Base-by-base conservation (phyloP, 148 eudicot genomes). In the Dysphania ambrosioides region DNA sequence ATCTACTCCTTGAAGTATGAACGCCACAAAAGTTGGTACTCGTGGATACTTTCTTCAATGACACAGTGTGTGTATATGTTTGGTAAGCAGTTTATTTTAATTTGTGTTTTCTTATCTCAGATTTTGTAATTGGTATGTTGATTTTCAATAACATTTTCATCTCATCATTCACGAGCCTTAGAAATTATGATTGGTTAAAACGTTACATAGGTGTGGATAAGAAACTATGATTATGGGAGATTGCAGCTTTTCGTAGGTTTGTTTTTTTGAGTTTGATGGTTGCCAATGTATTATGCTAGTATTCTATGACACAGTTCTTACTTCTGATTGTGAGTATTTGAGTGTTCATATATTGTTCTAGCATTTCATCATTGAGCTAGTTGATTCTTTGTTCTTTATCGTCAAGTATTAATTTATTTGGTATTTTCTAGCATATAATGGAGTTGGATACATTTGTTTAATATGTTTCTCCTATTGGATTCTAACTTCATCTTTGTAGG, bases 11-110 rank as follows among this genome's bases (percentile, higher is more conserved):
- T 94, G 58, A 94, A 60, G 93, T 94, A 94, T 35, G 97, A 94
- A 71, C 96, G 89, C 75, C 97, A 94, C 83, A 92, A 79, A 88
- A 94, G 97, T 79, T 94, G 98, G 98, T 94, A 95, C 78, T 95
- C 98, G 9, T 95, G 96, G 96, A 90, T 95, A 71, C 97, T 95
- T 60, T 88, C 97, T 72, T 95, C 98, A 55, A 81, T 95, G 75
- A 95, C 98, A 42, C 95, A 96, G 80, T 95, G 98, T 77, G 98
- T 95, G 70, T 94, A 94, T 75, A 94, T 94, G 98, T 94, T 94
- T 74, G 98, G 98, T 94, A 82, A 87, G 92, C 68, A 41, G n/a
- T n/a, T n/a, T n/a, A n/a, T n/a, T n/a, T n/a, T n/a, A n/a, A n/a
- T n/a, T n/a, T n/a, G n/a, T n/a, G n/a, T n/a, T n/a, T n/a, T n/a